These are phyloP conservation scores for Cavenderia fasciculata DNA, from an alignment of 78 protist genomes.

Conservation along the genomic window DNA sequence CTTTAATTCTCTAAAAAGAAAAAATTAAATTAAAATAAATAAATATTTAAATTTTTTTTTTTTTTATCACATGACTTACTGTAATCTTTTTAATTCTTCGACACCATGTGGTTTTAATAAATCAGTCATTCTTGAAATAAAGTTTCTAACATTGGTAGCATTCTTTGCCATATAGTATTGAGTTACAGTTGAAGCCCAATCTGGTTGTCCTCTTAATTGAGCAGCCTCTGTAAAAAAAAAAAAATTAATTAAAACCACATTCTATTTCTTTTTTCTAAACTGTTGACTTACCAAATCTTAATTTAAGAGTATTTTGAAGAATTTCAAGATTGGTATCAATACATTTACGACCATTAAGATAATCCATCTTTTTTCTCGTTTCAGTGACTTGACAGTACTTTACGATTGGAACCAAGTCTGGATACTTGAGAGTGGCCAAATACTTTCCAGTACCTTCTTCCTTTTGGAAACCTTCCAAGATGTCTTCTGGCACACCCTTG, in stretches of 20 bases:
- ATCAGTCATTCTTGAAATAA: slow-evolving; percentile 20
- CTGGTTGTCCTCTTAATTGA: slow-evolving; percentile 55
- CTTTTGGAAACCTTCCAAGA: slow-evolving; percentile 11
- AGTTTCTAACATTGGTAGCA: slow-evolving; percentile 1
- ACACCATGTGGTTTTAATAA: slow-evolving; percentile 29
- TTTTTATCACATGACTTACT: background rate
- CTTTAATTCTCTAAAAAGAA: slow-evolving; percentile 8
- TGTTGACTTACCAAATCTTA: slow-evolving; percentile 4
- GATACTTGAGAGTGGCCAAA: slow-evolving; percentile 72
- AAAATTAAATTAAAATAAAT: background rate
- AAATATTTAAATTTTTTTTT: background rate
- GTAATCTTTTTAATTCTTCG: background rate
- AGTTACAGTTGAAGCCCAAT: slow-evolving; percentile 44
- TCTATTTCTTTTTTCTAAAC: background rate
- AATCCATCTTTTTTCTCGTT: slow-evolving; percentile 65
- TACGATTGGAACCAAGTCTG: slow-evolving; percentile 81
- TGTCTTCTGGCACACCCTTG: slow-evolving; percentile 81
- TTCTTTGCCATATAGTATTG: slow-evolving; percentile 49
- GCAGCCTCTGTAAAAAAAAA: slow-evolving; percentile 47
- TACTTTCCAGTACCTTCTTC: slow-evolving; percentile 36
- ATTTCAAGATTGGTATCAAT: slow-evolving; percentile 12
- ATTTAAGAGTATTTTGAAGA: background rate
- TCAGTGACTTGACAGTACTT: slow-evolving; percentile 50
- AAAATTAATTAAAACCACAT: background rate
- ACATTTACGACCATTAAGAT: slow-evolving; percentile 14